Percentiles rank a stretch among this genome's conserved stretches.
Conservation (phyloP, 192 early-diverging fungal genomes). For the Coemansia sp. region DNA sequence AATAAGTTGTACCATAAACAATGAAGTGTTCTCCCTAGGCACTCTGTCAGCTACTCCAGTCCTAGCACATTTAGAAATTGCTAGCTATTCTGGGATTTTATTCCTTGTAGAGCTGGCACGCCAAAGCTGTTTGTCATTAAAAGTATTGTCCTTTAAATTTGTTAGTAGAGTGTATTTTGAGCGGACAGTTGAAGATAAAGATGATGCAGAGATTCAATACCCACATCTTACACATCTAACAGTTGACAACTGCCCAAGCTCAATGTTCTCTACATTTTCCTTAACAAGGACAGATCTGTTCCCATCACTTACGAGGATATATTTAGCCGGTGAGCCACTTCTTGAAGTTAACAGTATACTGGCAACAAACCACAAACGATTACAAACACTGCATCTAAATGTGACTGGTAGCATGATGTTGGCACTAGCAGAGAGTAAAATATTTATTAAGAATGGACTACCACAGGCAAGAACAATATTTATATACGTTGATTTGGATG, state of each 20-base stretch:
- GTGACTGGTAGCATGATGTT: not conserved
- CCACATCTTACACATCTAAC: not conserved
- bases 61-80: not conserved
- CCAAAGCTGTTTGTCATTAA: not conserved
- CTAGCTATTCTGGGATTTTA: not conserved
- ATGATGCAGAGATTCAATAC: not conserved
- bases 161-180: not conserved
- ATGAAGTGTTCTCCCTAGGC: not conserved
- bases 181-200: not conserved
- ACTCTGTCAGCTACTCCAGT: not conserved
- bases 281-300: not conserved
- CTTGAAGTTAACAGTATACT: not conserved
- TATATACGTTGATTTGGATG: not conserved
- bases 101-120: not conserved
- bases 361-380: not conserved
- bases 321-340: not conserved
- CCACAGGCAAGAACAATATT: not conserved
- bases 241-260: not conserved
- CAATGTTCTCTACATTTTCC: not conserved
- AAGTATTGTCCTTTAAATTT: not conserved
- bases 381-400: not conserved
- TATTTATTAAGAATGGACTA: not conserved
- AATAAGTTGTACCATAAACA: not conserved
- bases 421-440: not conserved
- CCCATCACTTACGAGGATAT: not conserved